Evolutionary conservation across 345 rosid genomes (phyloP), one percentile per base, ranked within the genome.

Genomic region (Linum tenue): DNA sequence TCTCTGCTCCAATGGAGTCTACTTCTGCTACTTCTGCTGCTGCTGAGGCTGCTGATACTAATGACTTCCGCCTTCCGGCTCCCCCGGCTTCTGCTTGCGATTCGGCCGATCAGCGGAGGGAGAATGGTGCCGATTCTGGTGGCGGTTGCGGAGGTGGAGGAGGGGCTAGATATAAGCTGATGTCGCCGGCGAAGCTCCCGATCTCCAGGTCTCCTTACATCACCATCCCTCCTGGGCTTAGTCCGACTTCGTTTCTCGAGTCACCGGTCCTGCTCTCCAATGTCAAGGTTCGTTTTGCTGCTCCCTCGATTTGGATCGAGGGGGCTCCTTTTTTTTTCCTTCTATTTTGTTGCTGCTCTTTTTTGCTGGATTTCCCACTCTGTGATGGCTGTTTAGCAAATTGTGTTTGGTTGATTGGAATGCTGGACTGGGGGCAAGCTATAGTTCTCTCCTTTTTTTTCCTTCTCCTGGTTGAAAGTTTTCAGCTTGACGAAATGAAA

Each of bases 171-270:
- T 95, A 95, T 74, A 88, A 82, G 89, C 83, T 95, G 14, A 84
- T 95, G 86, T 90, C 99, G 43, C 99, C 99, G 62, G 95, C 97
- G 17, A 95, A 85, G 90, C 87, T 95, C 48, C 97, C 99, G 86
- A 95, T 91, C 92, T 91, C 96, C 55, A 78, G 99, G 78, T 80
- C 91, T 6, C 60, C 85, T 43, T 85, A 86, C 64, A 80, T 87
- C 68, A 81, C 85, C 71, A 79, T 89, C 77, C 95, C 96, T 64
- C 91, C 96, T 8, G 95, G 92, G 7, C 80, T 85, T 67, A 91
- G 96, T 66, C 97, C 99, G 55, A 84, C 99, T 5, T 88, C 99
- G 56, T 91, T 89, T 71, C 64, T 95, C 73, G 97, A 95, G 72
- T 91, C 99, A 60, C 99, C 99, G 3, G 95, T 95, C 69, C 83